Conservation (phyloP, 495 filamentous ascomycete species). For the Penicillium fimorum region DNA sequence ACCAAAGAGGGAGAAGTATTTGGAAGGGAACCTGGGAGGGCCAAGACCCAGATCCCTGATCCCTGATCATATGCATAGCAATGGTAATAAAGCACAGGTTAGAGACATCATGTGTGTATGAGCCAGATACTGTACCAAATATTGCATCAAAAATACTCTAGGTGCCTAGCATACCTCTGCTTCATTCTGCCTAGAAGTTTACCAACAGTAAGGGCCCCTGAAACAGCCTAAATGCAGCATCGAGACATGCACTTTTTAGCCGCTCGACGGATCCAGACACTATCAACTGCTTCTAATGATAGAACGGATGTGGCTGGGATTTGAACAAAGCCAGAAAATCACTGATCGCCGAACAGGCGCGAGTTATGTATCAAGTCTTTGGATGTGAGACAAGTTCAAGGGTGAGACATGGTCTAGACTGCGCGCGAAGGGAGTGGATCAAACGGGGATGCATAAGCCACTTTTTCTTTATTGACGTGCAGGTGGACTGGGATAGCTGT, state of each 20-base stretch:
- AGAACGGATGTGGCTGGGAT: background rate
- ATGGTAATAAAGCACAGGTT: background rate
- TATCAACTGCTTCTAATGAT: background rate
- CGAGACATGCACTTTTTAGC: background rate
- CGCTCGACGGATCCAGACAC: background rate
- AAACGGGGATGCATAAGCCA: slow-evolving; percentile 11
- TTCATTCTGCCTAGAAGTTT: background rate
- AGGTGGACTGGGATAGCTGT: background rate
- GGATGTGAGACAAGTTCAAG: slow-evolving; percentile 1
- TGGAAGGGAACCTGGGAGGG: background rate
- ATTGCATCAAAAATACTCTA: background rate
- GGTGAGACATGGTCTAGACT: slow-evolving; percentile 9
- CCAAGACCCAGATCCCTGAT: background rate
- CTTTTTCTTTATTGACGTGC: slow-evolving; percentile 8
- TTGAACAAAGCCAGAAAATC: background rate
- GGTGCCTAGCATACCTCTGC: background rate
- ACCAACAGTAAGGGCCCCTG: background rate
- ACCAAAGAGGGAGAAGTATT: background rate
- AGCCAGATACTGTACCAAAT: background rate
- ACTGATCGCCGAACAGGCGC: background rate
- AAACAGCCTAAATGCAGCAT: background rate
- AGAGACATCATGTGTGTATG: background rate
- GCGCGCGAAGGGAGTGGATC: slow-evolving; percentile 1
- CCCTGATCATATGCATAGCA: background rate
- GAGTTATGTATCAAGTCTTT: slow-evolving; percentile 3